These are phyloP conservation scores for Lactarius hengduanensis DNA, from an alignment of 768 basidiomycete genomes.

Conservation along the genomic window DNA sequence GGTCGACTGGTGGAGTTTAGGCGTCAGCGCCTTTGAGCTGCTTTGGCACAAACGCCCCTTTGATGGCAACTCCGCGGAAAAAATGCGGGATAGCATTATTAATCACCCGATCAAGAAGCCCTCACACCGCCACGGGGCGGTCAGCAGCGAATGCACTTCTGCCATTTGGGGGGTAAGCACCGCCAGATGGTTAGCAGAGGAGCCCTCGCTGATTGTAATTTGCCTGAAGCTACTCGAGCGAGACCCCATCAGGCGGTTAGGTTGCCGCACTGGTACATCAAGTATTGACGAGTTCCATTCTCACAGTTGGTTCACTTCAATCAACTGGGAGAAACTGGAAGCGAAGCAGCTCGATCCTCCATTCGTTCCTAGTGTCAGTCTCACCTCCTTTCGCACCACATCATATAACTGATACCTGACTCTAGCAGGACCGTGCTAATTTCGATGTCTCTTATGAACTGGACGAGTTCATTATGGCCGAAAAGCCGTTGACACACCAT, in stretches of 20 bases:
- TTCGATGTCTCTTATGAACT: conserved; percentile 97
- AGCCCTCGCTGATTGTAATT: not conserved
- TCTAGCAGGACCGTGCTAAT: conserved; percentile 92
- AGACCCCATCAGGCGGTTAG: conserved; percentile 73
- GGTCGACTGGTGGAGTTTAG: conserved; percentile 96
- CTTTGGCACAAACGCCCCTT: conserved; percentile 82
- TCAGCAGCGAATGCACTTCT: conserved; percentile 63
- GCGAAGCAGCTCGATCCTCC: conserved; percentile 71
- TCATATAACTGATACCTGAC: conserved; percentile 17
- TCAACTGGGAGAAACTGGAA: conserved; percentile 80
- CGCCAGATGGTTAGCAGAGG: not conserved
- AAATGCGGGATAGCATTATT: conserved; percentile 83
- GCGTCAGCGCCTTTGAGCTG: conserved; percentile 88
- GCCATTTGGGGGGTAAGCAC: conserved; percentile 64
- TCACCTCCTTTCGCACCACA: not conserved
- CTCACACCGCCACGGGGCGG: conserved; percentile 44
- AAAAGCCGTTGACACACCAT: conserved; percentile 94
- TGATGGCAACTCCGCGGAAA: conserved; percentile 84
- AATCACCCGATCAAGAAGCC: conserved; percentile 77
- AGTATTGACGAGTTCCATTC: conserved; percentile 75
- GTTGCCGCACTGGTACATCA: conserved; percentile 66
- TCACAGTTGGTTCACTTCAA: conserved; percentile 81
- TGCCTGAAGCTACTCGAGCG: conserved; percentile 74
- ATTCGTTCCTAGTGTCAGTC: conserved; percentile 89
- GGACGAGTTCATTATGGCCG: conserved; percentile 95